Conservation (phyloP, 2,329 filamentous ascomycete genomes). For the Colletotrichum sp. region DNA sequence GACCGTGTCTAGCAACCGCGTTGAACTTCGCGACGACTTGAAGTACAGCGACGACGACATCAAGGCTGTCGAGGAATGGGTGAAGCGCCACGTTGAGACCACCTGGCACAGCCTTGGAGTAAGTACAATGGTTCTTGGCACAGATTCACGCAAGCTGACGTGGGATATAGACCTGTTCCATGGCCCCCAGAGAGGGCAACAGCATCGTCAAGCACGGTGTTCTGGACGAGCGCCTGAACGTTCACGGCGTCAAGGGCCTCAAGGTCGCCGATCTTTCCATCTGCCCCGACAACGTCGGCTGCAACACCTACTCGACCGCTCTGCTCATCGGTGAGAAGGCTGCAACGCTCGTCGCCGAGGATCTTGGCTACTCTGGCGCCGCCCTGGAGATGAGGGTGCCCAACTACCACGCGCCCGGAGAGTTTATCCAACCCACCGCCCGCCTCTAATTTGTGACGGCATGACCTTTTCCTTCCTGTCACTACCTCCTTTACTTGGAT, state of each 20-base stretch:
- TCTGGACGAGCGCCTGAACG: slow-evolving; percentile 77
- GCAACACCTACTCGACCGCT: slow-evolving; percentile 73
- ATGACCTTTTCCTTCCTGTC: not conserved
- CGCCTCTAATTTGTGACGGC: slow-evolving; percentile 40
- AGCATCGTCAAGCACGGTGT: slow-evolving; percentile 82
- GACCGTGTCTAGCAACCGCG: slow-evolving; percentile 68
- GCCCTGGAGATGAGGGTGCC: slow-evolving; percentile 81
- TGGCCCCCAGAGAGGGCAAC: slow-evolving; percentile 79
- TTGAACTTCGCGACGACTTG: slow-evolving; percentile 65
- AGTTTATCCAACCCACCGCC: slow-evolving; percentile 38
- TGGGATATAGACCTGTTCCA: slow-evolving; percentile 66
- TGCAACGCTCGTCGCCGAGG: slow-evolving; percentile 72
- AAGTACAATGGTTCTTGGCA: slow-evolving; percentile 26
- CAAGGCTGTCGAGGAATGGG: slow-evolving; percentile 71
- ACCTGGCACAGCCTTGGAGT: slow-evolving; percentile 72
- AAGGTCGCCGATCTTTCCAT: slow-evolving; percentile 80
- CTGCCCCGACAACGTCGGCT: slow-evolving; percentile 80
- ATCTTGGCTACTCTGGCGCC: slow-evolving; percentile 74
- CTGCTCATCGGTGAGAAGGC: slow-evolving; percentile 80
- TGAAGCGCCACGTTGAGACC: slow-evolving; percentile 76
- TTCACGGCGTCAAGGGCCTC: slow-evolving; percentile 77
- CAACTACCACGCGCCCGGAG: slow-evolving; percentile 63
- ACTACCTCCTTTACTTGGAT: not conserved
- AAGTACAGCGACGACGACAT: slow-evolving; percentile 70
- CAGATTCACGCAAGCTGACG: not conserved